Base-by-base conservation (phyloP, 1,284 basidiomycete genomes). In the Stereum hirsutum region DNA sequence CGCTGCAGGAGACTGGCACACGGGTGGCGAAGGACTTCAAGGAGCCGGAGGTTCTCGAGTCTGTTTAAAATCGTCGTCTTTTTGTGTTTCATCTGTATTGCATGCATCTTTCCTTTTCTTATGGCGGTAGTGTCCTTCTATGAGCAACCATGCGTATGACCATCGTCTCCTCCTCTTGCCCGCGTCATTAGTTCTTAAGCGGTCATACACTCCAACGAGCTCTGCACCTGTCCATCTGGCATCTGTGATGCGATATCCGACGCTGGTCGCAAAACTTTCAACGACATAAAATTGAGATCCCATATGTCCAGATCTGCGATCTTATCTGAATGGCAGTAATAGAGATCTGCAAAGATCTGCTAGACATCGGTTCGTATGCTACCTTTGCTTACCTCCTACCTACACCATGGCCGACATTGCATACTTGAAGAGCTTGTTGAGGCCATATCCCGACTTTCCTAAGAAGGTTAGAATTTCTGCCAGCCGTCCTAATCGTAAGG, bases 21-120 rank as follows among this genome's bases (percentile, higher is more conserved):
- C 79, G 83, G 62, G 80, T 91, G 47, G 83, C 70, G 49, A 89
- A 87, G 70, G 90, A 93, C 66, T 93, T 90, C 75, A 90, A 91
- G 78, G 90, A 93, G 75, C 89, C 88, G 41, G 86, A 88, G 68
- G 75, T 89, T 57, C 76, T 87, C 46, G 84, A 88, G 60, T 78
- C 84, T 54, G 89, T 89, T 51, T 89, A 75, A 79, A 66, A 59
- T 14, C 57, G 57, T 53, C 55, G 50, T 53, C 59, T 60, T 62
- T 45, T 54, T 53, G 53, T 60, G n/a, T 59, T 54, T 54, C 59
- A 58, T 57, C 57, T 70, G 66, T 71, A 69, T 57, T 57, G 55
- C 60, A 67, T 63, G 57, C 61, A n/a, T n/a, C n/a, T 58, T 55
- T 58, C 51, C 48, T 48, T 48, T 17, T 52, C 47, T 52, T 57